Conservation (phyloP, 352 stramenopile species). For the Pythium brachiatum region DNA sequence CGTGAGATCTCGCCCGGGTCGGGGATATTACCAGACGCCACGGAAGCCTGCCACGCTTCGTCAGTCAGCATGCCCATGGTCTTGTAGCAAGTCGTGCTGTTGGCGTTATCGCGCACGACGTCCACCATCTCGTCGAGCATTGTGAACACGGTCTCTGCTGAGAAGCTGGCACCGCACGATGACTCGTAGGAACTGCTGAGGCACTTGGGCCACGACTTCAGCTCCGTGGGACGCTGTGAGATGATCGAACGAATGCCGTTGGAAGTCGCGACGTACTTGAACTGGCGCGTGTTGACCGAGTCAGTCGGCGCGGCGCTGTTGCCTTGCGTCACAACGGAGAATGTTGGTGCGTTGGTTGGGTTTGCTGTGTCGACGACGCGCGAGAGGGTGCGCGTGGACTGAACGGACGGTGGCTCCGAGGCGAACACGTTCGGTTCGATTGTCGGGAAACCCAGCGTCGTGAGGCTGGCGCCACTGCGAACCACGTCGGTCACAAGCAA, state of each 20-base stretch:
- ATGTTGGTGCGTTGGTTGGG: background rate
- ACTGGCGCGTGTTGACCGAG: constrained; percentile 11
- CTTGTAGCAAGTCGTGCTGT: constrained; percentile 28
- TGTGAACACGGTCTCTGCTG: constrained; percentile 13
- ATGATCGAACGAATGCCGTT: constrained; percentile 23
- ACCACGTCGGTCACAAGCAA: constrained; percentile 26
- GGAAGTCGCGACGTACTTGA: constrained; percentile 26
- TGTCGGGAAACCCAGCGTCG: constrained; percentile 19
- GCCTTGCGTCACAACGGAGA: constrained; percentile 7
- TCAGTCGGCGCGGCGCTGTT: background rate
- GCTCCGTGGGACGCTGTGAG: constrained; percentile 13
- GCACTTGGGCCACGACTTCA: constrained; percentile 17
- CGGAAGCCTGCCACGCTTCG: constrained; percentile 5
- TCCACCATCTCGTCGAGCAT: constrained; percentile 29
- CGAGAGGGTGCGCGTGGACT: constrained; percentile 11
- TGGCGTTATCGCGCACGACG: constrained; percentile 20
- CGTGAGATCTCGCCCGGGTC: constrained; percentile 12
- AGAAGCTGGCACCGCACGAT: background rate
- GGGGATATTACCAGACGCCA: background rate
- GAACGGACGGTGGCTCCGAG: constrained; percentile 10
- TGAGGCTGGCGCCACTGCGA: constrained; percentile 23
- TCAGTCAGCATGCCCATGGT: constrained; percentile 22
- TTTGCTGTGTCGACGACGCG: background rate
- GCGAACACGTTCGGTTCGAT: constrained; percentile 31
- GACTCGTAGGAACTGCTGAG: constrained; percentile 16